Percentiles rank a stretch among this genome's conserved stretches.
phyloP scores from a whole-genome alignment of 805 yeast species.

The Pichia exigua region DNA sequence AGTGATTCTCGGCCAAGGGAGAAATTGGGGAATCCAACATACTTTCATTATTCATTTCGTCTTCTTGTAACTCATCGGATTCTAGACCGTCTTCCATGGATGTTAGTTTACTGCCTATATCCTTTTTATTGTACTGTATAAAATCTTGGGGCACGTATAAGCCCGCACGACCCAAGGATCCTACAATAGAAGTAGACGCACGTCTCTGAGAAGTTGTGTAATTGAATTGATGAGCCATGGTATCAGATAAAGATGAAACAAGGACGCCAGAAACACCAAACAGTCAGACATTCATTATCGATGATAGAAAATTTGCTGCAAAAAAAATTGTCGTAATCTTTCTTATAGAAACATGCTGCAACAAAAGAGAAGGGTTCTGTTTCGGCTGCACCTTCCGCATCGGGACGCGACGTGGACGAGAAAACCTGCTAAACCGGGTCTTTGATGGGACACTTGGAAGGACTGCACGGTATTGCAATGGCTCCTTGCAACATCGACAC shows the following conservation, averaged over 20 bases:
- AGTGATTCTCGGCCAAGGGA: background rate
- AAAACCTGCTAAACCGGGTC: no score
- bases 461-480: no score
- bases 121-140: slow-evolving; percentile 19
- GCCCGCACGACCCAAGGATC: slow-evolving; percentile 46
- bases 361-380: background rate
- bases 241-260: background rate
- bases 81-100: slow-evolving; percentile 17
- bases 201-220: slow-evolving; percentile 41
- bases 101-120: slow-evolving; percentile 17
- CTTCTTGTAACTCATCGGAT: slow-evolving; percentile 5
- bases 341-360: background rate
- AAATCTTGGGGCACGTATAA: slow-evolving; percentile 47
- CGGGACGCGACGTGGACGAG: background rate
- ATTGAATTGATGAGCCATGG: slow-evolving; percentile 28
- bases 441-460: no score
- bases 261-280: no score
- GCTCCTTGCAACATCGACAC: no score
- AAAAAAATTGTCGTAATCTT: background rate
- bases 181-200: slow-evolving; percentile 41
- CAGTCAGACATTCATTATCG: no score
- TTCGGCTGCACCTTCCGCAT: background rate
- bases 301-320: background rate
- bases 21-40: background rate
- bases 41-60: background rate